phyloP scores from a whole-genome alignment of 1,139 yeast genomes.

The Maudiozyma humilis region DNA sequence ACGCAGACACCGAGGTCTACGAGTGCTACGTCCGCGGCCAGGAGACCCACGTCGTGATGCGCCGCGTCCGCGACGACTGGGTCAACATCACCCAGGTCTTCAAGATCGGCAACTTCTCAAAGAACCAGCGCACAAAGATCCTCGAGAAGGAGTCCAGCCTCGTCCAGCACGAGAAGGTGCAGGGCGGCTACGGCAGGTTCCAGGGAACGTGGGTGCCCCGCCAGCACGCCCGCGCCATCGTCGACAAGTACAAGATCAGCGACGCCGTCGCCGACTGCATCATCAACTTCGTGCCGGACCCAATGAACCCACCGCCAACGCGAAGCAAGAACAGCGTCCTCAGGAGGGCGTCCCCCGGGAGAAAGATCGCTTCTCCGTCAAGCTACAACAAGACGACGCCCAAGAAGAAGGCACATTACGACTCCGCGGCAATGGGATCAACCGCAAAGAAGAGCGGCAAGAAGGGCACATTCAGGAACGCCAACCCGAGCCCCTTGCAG shows the following conservation, averaged over 20 bases:
- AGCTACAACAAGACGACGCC: constrained; percentile 31
- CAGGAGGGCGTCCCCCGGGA: constrained; percentile 28
- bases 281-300: constrained; percentile 41
- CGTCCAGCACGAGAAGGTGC: constrained; percentile 82
- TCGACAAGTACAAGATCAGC: constrained; percentile 46
- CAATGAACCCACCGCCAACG: constrained; percentile 44
- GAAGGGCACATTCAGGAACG: constrained; percentile 4
- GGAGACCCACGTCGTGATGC: constrained; percentile 42
- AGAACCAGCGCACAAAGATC: constrained; percentile 74
- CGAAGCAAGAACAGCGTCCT: constrained; percentile 37
- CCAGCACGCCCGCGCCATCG: constrained; percentile 46
- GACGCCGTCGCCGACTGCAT: constrained; percentile 48
- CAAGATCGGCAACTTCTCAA: constrained; percentile 78
- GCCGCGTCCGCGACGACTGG: constrained; percentile 70
- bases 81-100: constrained; percentile 89
- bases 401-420: constrained; percentile 18
- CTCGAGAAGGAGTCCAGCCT: constrained; percentile 80
- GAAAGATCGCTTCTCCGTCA: constrained; percentile 27
- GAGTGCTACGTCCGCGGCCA: constrained; percentile 41
- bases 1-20: constrained; percentile 43
- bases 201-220: constrained; percentile 91
- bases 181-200: constrained; percentile 89
- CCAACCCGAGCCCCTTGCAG: constrained; percentile 31
- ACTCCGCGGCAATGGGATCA: too few relatives aligned
- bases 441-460: constrained; percentile 1